These are phyloP conservation scores for Lachnellula arida DNA, from an alignment of 2,329 filamentous ascomycete genomes.

Conservation along the genomic window DNA sequence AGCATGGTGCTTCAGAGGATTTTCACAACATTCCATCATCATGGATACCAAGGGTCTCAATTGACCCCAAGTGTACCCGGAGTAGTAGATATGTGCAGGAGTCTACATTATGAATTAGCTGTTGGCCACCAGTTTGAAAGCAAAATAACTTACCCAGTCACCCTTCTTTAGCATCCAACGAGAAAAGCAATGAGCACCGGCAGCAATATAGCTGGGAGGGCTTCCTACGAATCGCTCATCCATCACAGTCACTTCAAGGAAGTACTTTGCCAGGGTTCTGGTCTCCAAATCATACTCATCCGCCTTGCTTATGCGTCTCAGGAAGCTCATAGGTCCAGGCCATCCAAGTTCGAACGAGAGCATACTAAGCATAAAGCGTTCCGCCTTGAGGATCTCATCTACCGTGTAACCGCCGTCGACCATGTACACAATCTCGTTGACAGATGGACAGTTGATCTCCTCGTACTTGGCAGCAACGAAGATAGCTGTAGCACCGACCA, in stretches of 20 bases:
- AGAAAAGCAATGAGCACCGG: slow-evolving; percentile 87
- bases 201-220: slow-evolving; percentile 84
- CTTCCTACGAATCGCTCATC: slow-evolving; percentile 94
- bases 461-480: slow-evolving; percentile 98
- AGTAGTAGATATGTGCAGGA: slow-evolving; percentile 82
- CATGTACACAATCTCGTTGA: slow-evolving; percentile 97
- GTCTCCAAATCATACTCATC: slow-evolving; percentile 97
- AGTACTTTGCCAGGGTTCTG: slow-evolving; percentile 93
- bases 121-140: not conserved
- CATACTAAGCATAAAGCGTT: slow-evolving; percentile 97
- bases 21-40: slow-evolving; percentile 83
- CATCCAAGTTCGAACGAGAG: slow-evolving; percentile 92
- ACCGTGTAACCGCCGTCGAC: slow-evolving; percentile 85
- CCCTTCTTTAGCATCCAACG: slow-evolving; percentile 87
- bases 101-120: slow-evolving; percentile 47
- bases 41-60: slow-evolving; percentile 71
- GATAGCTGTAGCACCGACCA: slow-evolving; percentile 92
- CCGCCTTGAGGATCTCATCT: slow-evolving; percentile 94
- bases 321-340: slow-evolving; percentile 99
- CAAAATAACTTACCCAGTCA: slow-evolving; percentile 68
- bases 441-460: slow-evolving; percentile 95
- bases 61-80: slow-evolving; percentile 85
- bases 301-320: slow-evolving; percentile 94
- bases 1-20: slow-evolving; percentile 73
- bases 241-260: slow-evolving; percentile 94